Base-by-base conservation (phyloP, 2,329 filamentous ascomycete genomes). In the Colletotrichum agaves region DNA sequence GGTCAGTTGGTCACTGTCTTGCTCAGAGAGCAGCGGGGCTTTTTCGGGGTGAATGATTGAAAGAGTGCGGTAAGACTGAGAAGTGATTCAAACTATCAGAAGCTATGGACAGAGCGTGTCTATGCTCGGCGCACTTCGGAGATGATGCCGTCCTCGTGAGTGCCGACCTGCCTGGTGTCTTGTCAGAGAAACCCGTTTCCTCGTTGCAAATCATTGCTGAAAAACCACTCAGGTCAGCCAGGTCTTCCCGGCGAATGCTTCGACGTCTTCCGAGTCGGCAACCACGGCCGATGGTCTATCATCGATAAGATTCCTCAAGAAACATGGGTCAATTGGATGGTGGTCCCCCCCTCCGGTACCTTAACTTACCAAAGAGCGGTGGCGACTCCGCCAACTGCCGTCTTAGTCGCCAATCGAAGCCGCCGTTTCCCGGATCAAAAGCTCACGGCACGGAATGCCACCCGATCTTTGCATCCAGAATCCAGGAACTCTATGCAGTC, bases 201-300 rank as follows among this genome's bases (percentile, higher is more conserved):
- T 43, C 59, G 49, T 50, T 52, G 63, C 47, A 63, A 67, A 63
- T 58, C 63, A 44, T 67, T 35, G 41, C 27, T 49, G 43, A 44
- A 63, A 65, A 61, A 61, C 57, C 47, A 49, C 62, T 63, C 60
- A 57, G 52, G 12, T 47, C 50, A 39, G 46, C 60, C 52, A 44
- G 63, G 60, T 57, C 13, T 43, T 47, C 61, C 64, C 53, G 49
- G 61, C 41, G 46, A 33, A 27, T 37, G 7, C 11, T 41, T 46
- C 21, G 41, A 53, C 4, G 57, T 61, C 15, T 35, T 0, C 23
- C 19, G 41, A 31, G 46, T 37, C 13, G 21, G 33, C 23, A 35
- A 49, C 33, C 39, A 37, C 41, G 31, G 53, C 31, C 41, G 60
- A 58, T 55, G 10, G 61, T 47, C 61, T 58, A 49, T 67, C 47